These are phyloP conservation scores for Marchantia polymorpha DNA, from an alignment of 225 moss, liverwort and hornwort species.

Conservation along the genomic window DNA sequence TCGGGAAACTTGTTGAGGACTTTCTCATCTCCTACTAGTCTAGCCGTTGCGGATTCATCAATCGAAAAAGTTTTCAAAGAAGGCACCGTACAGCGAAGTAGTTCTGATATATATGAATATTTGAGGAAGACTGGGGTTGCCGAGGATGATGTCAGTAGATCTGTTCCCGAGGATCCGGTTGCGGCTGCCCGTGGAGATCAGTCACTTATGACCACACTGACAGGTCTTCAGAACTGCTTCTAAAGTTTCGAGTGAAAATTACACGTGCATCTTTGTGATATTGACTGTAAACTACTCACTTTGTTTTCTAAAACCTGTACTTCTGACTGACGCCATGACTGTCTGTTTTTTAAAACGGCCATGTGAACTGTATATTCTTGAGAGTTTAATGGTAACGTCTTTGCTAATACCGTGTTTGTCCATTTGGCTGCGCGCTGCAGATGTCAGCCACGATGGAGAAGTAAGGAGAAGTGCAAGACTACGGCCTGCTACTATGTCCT, in stretches of 20 bases:
- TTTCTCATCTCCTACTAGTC: slow-evolving; percentile 6
- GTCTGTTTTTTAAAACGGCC: background rate
- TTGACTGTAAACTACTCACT: no score
- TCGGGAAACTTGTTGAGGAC: slow-evolving; percentile 5
- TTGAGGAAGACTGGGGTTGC: background rate
- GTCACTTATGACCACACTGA: background rate
- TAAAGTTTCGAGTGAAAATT: background rate
- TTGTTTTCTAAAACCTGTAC: background rate
- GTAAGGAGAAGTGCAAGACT: slow-evolving; percentile 53
- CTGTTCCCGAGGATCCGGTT: slow-evolving; percentile 42
- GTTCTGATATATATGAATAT: background rate
- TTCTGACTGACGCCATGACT: background rate
- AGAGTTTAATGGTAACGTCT: no score
- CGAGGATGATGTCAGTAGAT: background rate
- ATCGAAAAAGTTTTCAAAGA: background rate
- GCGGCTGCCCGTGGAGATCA: slow-evolving; percentile 45
- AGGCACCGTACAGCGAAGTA: slow-evolving; percentile 8
- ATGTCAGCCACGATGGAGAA: slow-evolving; percentile 34
- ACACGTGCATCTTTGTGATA: background rate
- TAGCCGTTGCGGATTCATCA: slow-evolving; percentile 17
- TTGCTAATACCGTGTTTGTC: background rate
- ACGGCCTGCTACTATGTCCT: slow-evolving; percentile 70
- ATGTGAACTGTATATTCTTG: no score
- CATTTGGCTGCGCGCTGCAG: slow-evolving; percentile 24
- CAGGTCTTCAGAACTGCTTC: background rate